A percentile compares a stretch with the other conserved stretches of the same genome.
phyloP scores from a whole-genome alignment of 345 rosid species.

The Rhodomyrtus tomentosa region DNA sequence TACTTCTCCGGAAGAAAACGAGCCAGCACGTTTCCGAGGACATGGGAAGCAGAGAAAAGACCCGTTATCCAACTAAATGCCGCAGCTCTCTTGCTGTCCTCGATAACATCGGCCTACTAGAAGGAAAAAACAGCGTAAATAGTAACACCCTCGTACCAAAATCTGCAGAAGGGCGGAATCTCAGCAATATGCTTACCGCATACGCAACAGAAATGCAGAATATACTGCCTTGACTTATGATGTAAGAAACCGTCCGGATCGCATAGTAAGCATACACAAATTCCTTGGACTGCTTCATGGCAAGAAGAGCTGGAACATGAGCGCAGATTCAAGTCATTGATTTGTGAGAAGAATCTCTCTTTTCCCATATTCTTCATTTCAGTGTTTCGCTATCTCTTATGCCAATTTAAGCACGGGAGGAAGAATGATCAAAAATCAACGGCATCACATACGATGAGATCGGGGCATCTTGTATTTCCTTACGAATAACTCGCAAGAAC shows the following conservation, averaged over 20 bases:
- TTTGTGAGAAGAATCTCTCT: not conserved
- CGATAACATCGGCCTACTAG: slow-evolving; percentile 36
- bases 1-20: slow-evolving; percentile 41
- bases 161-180: not conserved
- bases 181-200: slow-evolving; percentile 18
- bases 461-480: not conserved
- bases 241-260: slow-evolving; percentile 38
- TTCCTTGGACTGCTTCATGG: slow-evolving; percentile 21
- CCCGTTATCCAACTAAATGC: slow-evolving; percentile 54
- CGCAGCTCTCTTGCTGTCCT: slow-evolving; percentile 28
- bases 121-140: slow-evolving; percentile 2
- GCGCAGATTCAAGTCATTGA: not conserved
- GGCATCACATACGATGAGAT: not conserved
- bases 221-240: slow-evolving; percentile 49
- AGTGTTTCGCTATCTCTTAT: not conserved
- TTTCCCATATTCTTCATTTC: not conserved
- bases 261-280: slow-evolving; percentile 42
- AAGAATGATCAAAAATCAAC: not conserved
- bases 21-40: slow-evolving; percentile 35
- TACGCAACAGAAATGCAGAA: slow-evolving; percentile 47
- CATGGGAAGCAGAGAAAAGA: slow-evolving; percentile 40
- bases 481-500: not conserved
- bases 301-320: slow-evolving; percentile 31
- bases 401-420: not conserved
- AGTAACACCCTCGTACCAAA: not conserved